Percentiles rank a stretch among this genome's conserved stretches.
Conservation (phyloP, 2,329 filamentous ascomycete genomes). For the Chrysosphaeria jannelii region DNA sequence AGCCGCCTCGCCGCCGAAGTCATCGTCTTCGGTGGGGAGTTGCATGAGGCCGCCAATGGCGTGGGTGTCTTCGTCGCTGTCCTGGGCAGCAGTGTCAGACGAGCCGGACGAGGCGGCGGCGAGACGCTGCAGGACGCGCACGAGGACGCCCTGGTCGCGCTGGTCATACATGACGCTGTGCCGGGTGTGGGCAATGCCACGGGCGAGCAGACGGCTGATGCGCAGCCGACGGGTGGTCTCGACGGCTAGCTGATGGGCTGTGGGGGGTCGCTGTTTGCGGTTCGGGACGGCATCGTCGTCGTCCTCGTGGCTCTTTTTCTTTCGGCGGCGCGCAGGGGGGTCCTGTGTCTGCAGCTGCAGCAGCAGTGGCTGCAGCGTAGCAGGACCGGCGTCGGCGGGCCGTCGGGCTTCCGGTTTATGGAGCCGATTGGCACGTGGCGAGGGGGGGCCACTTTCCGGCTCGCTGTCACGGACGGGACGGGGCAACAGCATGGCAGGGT, state of each 20-base stretch:
- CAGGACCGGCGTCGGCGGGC: slow-evolving; percentile 30
- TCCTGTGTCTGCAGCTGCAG: slow-evolving; percentile 5
- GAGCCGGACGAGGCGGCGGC: slow-evolving; percentile 18
- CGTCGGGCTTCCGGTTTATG: too few relatives aligned
- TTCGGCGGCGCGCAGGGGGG: slow-evolving; percentile 6
- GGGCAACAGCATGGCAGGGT: too few relatives aligned
- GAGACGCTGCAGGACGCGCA: slow-evolving; percentile 34
- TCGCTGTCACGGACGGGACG: slow-evolving; percentile 32
- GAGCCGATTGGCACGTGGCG: slow-evolving; percentile 20
- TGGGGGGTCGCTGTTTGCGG: slow-evolving; percentile 41
- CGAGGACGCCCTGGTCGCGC: slow-evolving; percentile 31
- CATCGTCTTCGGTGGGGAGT: slow-evolving; percentile 30
- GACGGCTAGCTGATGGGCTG: slow-evolving; percentile 55
- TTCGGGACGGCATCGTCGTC: slow-evolving; percentile 8
- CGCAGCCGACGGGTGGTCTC: slow-evolving; percentile 49
- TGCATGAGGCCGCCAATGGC: slow-evolving; percentile 25
- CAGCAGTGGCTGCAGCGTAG: slow-evolving; percentile 13
- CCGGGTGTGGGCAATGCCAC: slow-evolving; percentile 37
- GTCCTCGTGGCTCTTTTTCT: slow-evolving; percentile 1
- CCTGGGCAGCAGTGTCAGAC: slow-evolving; percentile 23
- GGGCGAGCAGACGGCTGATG: slow-evolving; percentile 55
- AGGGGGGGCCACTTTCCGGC: slow-evolving; percentile 24
- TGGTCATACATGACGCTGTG: slow-evolving; percentile 29
- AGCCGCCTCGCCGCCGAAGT: slow-evolving; percentile 46
- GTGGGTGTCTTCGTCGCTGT: slow-evolving; percentile 24